A percentile compares a stretch with the other conserved stretches of the same genome.
Evolutionary conservation across 2,329 filamentous ascomycete species (phyloP).

Genomic region (Cyphellophora attinorum): DNA sequence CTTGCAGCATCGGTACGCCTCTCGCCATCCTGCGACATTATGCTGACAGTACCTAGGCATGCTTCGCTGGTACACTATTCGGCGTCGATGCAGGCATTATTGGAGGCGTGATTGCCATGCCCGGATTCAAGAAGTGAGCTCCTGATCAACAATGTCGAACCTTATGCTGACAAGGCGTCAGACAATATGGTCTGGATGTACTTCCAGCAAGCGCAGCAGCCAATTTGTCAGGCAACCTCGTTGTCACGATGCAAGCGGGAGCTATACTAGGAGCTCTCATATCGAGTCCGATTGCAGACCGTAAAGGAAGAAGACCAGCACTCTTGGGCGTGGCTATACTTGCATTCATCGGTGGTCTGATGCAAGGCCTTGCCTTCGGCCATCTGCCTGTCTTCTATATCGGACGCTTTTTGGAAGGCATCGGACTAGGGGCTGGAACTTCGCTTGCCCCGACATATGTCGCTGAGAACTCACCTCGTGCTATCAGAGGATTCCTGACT

Average conservation of each 20-base stretch:
- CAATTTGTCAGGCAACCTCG: constrained; percentile 57
- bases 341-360: constrained; percentile 51
- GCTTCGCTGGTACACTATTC: constrained; percentile 61
- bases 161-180: too few relatives aligned
- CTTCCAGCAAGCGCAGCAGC: constrained; percentile 37
- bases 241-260: constrained; percentile 61
- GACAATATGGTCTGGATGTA: constrained; percentile 11
- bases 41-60: constrained; percentile 31
- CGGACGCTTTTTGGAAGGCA: constrained; percentile 50
- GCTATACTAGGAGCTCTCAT: constrained; percentile 56
- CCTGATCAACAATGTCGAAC: neutral
- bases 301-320: constrained; percentile 44
- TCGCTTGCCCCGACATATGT: constrained; percentile 54
- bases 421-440: constrained; percentile 40
- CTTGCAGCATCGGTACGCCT: constrained; percentile 47
- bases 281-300: constrained; percentile 29
- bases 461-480: constrained; percentile 49
- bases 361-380: constrained; percentile 55
- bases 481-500: constrained; percentile 50
- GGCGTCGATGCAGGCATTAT: constrained; percentile 50
- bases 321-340: constrained; percentile 49
- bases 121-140: neutral
- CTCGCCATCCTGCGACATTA: neutral
- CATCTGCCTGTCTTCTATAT: constrained; percentile 55
- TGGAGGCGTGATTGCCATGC: neutral